Percentiles rank a stretch among this genome's conserved stretches.
These are phyloP conservation scores for Pisolithus thermaeus DNA, from an alignment of 1,284 basidiomycete genomes.

Conservation along the genomic window DNA sequence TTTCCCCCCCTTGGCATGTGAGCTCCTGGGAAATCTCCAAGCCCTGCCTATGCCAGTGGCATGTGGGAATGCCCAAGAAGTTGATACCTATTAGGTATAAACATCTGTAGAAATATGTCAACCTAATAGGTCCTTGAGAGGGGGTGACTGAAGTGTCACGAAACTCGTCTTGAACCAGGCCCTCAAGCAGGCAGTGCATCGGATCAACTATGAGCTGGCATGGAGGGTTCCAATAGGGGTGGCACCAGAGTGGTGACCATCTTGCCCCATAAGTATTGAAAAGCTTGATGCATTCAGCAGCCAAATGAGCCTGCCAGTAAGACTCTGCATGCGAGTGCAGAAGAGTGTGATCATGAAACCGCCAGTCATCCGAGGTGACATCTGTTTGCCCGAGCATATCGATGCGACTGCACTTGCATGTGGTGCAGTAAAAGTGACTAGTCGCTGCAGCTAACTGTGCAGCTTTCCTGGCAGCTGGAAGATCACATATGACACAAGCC, in stretches of 20 bases:
- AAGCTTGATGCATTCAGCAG: not conserved
- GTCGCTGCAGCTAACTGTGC: slow-evolving; percentile 1
- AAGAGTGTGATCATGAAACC: slow-evolving; percentile 8
- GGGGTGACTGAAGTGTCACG: no score
- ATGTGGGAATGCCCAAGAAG: no score
- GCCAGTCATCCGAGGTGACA: slow-evolving; percentile 28
- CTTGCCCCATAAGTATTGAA: slow-evolving; percentile 22
- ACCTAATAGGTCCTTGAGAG: no score
- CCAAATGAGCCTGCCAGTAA: slow-evolving; percentile 13
- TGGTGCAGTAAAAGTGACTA: slow-evolving; percentile 28
- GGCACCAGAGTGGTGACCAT: slow-evolving; percentile 31
- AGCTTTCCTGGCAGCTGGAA: slow-evolving; percentile 29
- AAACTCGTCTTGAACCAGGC: slow-evolving; percentile 8
- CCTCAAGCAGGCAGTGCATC: slow-evolving; percentile 32
- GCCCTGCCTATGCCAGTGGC: no score
- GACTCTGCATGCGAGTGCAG: slow-evolving; percentile 13
- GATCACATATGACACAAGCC: slow-evolving; percentile 27
- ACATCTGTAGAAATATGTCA: no score
- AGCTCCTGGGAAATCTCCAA: no score
- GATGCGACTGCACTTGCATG: slow-evolving; percentile 18
- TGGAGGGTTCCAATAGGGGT: slow-evolving; percentile 36
- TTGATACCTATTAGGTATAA: no score
- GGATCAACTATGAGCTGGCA: slow-evolving; percentile 29
- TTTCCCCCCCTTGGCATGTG: no score
- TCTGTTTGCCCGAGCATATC: slow-evolving; percentile 18